Percentiles rank a stretch among this genome's conserved stretches.
phyloP scores from a whole-genome alignment of 192 early-diverging fungal genomes.

The Backusella circina region DNA sequence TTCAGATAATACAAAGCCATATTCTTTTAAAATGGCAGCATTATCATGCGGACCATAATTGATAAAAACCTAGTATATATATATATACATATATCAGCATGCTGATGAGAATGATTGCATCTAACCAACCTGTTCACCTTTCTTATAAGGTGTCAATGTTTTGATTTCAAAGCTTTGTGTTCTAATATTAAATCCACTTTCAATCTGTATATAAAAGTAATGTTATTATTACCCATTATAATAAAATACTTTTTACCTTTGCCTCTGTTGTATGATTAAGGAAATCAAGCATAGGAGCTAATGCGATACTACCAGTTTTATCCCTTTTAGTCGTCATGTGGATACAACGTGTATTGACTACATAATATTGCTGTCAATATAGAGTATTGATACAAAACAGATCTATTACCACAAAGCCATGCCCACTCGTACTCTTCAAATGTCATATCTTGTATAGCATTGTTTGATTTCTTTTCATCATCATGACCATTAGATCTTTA shows the following conservation, averaged over 20 bases:
- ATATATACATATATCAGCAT: slow-evolving; percentile 6
- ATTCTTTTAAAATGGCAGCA: slow-evolving; percentile 50
- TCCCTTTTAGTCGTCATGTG: slow-evolving; percentile 37
- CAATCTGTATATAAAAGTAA: slow-evolving; percentile 31
- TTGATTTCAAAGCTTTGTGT: slow-evolving; percentile 62
- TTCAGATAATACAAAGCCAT: slow-evolving; percentile 51
- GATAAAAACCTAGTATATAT: slow-evolving; percentile 42
- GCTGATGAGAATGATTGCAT: slow-evolving; percentile 31
- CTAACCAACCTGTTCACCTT: slow-evolving; percentile 57
- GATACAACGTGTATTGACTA: slow-evolving; percentile 60
- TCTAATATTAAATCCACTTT: slow-evolving; percentile 43
- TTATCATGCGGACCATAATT: slow-evolving; percentile 60
- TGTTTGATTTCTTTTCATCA: slow-evolving; percentile 14
- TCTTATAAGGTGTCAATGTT: slow-evolving; percentile 52
- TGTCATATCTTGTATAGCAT: slow-evolving; percentile 15
- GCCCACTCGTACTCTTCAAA: slow-evolving; percentile 51
- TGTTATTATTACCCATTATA: background rate
- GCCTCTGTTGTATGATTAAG: slow-evolving; percentile 67
- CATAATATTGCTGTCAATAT: too few relatives aligned
- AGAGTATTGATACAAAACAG: background rate
- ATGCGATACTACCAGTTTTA: slow-evolving; percentile 54
- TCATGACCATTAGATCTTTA: background rate
- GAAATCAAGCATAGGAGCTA: slow-evolving; percentile 75
- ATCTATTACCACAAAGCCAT: slow-evolving; percentile 56
- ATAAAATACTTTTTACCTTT: slow-evolving; percentile 29